Conservation (phyloP, 2,329 filamentous ascomycete genomes). For the Phialophora tarda region DNA sequence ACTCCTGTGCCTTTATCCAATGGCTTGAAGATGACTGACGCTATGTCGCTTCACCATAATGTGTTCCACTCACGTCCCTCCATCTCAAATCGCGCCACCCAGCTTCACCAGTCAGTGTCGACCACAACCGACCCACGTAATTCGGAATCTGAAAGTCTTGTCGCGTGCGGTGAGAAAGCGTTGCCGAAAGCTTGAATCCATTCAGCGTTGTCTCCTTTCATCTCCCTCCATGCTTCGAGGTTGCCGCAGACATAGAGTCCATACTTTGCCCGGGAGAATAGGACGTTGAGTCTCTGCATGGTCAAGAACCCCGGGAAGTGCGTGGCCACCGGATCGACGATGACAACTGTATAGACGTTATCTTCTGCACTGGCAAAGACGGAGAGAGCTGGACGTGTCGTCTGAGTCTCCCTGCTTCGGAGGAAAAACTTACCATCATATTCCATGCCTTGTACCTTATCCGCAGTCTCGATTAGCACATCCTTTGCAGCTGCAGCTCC, state of each 20-base stretch:
- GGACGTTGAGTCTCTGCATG: constrained; percentile 18
- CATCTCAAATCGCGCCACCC: neutral
- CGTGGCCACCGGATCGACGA: constrained; percentile 16
- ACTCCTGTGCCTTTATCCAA: neutral
- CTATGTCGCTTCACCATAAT: neutral
- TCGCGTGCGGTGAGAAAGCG: neutral
- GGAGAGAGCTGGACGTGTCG: neutral
- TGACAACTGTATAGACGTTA: neutral
- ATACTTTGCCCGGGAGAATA: constrained; percentile 22
- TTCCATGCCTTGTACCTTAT: constrained; percentile 21
- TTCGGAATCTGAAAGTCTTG: neutral
- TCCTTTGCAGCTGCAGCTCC: constrained; percentile 4
- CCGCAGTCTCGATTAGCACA: constrained; percentile 13
- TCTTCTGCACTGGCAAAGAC: neutral
- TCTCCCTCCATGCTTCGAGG: neutral
- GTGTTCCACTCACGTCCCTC: neutral
- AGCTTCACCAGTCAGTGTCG: neutral
- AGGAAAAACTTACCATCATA: constrained; percentile 9
- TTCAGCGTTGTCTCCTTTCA: neutral
- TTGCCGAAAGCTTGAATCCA: neutral
- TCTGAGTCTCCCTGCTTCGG: neutral
- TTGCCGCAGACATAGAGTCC: constrained; percentile 25
- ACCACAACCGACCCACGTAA: neutral
- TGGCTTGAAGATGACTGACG: neutral
- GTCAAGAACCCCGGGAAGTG: constrained; percentile 15